A percentile compares a stretch with the other conserved stretches of the same genome.
These are phyloP conservation scores for Phyllosticta citribraziliensis DNA, from an alignment of 2,329 filamentous ascomycete species.

Conservation along the genomic window DNA sequence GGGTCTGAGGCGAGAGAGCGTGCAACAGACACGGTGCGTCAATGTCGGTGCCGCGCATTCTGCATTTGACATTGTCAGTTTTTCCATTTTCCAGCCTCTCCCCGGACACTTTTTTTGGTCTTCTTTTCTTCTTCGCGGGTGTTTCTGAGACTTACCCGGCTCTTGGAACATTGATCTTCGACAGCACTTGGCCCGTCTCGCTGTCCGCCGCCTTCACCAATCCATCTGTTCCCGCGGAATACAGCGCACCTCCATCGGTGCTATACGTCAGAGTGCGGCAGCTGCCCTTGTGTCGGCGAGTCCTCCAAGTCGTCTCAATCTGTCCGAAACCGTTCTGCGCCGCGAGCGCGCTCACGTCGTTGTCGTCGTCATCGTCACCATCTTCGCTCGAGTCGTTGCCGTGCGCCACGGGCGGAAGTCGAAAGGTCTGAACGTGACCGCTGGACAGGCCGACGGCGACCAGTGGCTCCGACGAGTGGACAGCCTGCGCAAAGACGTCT, in stretches of 20 bases:
- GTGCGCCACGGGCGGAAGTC: conserved; percentile 52
- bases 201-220: conserved; percentile 51
- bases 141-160: conserved; percentile 23
- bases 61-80: background rate
- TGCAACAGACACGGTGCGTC: conserved; percentile 77
- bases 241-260: conserved; percentile 62
- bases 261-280: conserved; percentile 74
- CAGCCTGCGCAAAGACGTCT: conserved; percentile 79
- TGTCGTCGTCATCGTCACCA: conserved; percentile 34
- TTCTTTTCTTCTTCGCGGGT: conserved; percentile 10
- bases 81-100: background rate
- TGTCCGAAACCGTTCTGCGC: conserved; percentile 57
- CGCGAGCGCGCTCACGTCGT: conserved; percentile 13
- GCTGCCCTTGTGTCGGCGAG: conserved; percentile 85
- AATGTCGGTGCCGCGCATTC: conserved; percentile 29
- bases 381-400: conserved; percentile 43
- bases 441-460: conserved; percentile 76
- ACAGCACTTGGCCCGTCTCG: conserved; percentile 57
- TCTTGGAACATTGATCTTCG: conserved; percentile 69
- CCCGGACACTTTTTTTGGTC: background rate
- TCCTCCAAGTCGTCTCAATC: conserved; percentile 78
- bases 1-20: conserved; percentile 73
- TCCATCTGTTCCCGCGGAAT: conserved; percentile 52
- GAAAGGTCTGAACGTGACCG: conserved; percentile 78
- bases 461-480: conserved; percentile 77